A percentile compares a stretch with the other conserved stretches of the same genome.
Conservation (phyloP, 192 early-diverging fungal genomes). For the Coemansia sp. region DNA sequence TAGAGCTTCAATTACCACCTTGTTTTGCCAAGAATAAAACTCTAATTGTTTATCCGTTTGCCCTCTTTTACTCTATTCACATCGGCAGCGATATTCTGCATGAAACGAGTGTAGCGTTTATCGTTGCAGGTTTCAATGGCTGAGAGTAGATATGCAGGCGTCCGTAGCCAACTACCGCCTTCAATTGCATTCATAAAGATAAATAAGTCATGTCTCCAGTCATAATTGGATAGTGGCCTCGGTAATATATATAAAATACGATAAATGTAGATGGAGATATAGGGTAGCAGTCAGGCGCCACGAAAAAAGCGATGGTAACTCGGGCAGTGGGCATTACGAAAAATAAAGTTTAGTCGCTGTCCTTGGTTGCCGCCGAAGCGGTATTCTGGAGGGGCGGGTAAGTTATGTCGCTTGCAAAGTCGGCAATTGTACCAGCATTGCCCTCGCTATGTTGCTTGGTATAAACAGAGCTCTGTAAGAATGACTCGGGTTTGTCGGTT, state of each 20-base stretch:
- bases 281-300: neutral
- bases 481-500: slow-evolving; percentile 23
- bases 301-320: slow-evolving; percentile 1
- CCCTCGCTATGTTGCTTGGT: slow-evolving; percentile 10
- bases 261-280: neutral
- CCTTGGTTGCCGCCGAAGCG: slow-evolving; percentile 4
- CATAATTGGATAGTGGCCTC: neutral
- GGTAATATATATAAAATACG: neutral
- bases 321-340: neutral
- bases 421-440: slow-evolving; percentile 21
- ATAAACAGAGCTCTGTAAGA: slow-evolving; percentile 42
- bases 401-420: slow-evolving; percentile 46
- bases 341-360: neutral
- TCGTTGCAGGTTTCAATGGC: neutral
- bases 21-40: neutral
- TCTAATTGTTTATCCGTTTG: neutral
- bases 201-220: neutral
- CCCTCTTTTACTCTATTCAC: neutral
- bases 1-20: neutral
- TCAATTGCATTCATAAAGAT: slow-evolving; percentile 1
- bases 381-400: slow-evolving; percentile 45
- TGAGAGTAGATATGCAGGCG: neutral
- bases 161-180: neutral
- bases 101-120: neutral
- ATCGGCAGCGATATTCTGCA: neutral